A percentile compares a stretch with the other conserved stretches of the same genome.
Conservation (phyloP, 306 rosid species). For the Rosa lucieae region DNA sequence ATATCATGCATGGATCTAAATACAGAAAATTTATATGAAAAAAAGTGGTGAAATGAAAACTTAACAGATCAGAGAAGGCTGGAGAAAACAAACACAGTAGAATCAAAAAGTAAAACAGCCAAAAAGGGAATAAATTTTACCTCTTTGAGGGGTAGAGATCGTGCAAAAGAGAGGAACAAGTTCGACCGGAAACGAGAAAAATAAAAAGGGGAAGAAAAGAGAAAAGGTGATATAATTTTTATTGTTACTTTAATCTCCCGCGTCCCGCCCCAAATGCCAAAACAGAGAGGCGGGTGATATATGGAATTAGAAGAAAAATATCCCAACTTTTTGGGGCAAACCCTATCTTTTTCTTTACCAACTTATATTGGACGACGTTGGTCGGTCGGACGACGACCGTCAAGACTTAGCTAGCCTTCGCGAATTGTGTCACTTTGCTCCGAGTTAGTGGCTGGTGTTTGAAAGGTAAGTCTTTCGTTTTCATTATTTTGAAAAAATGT, state of each 20-base stretch:
- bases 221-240: too few relatives aligned
- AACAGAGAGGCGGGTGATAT: neutral
- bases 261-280: neutral
- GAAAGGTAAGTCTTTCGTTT: too few relatives aligned
- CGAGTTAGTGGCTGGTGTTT: too few relatives aligned
- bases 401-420: too few relatives aligned
- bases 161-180: neutral
- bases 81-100: neutral
- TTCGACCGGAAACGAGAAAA: neutral
- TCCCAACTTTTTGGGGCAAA: too few relatives aligned
- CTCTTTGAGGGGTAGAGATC: conserved; percentile 4
- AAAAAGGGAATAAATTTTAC: neutral
- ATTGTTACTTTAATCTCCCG: neutral
- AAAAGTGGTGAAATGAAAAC: too few relatives aligned
- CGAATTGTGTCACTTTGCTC: too few relatives aligned
- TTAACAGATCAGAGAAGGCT: neutral
- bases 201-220: neutral
- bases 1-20: conserved; percentile 4
- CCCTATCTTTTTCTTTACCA: too few relatives aligned
- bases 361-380: too few relatives aligned
- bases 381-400: too few relatives aligned
- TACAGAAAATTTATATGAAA: neutral
- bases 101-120: neutral
- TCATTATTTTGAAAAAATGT: too few relatives aligned
- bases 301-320: too few relatives aligned